phyloP scores from a whole-genome alignment of 2,329 filamentous ascomycete genomes.

The Herpomyces periplanetae region DNA sequence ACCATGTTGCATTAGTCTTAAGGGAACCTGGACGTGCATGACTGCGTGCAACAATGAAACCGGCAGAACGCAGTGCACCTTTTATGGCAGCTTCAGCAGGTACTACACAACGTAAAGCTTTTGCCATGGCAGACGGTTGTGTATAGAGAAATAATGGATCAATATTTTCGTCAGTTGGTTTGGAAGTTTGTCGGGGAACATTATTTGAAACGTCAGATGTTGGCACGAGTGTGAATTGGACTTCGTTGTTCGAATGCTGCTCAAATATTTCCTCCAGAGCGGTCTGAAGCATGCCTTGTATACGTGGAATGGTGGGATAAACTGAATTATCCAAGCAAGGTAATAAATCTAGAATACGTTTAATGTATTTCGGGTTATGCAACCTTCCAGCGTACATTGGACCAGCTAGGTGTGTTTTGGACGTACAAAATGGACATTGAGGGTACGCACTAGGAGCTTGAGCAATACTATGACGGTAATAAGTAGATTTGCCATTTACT shows the following conservation, averaged over 20 bases:
- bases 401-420: conserved; percentile 39
- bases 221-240: no score
- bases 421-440: conserved; percentile 43
- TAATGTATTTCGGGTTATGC: conserved; percentile 47
- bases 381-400: conserved; percentile 82
- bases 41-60: conserved; percentile 45
- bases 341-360: conserved; percentile 30
- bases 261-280: conserved; percentile 66
- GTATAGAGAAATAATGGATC: conserved; percentile 63
- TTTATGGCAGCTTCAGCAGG: conserved; percentile 39
- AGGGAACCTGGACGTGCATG: conserved; percentile 65
- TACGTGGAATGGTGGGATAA: conserved; percentile 40
- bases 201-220: conserved; percentile 6
- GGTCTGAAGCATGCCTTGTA: conserved; percentile 66
- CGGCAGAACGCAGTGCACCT: conserved; percentile 39
- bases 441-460: conserved; percentile 24
- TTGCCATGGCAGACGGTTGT: conserved; percentile 29
- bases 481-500: conserved; percentile 16
- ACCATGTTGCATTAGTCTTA: conserved; percentile 76
- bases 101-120: conserved; percentile 34
- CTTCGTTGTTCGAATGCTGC: no score
- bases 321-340: conserved; percentile 21
- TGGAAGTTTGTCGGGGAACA: conserved; percentile 6
- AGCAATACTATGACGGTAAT: conserved; percentile 38
- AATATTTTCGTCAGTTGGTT: conserved; percentile 13